A percentile compares a stretch with the other conserved stretches of the same genome.
phyloP scores from a whole-genome alignment of 805 yeast genomes.

The Starmerella floris region DNA sequence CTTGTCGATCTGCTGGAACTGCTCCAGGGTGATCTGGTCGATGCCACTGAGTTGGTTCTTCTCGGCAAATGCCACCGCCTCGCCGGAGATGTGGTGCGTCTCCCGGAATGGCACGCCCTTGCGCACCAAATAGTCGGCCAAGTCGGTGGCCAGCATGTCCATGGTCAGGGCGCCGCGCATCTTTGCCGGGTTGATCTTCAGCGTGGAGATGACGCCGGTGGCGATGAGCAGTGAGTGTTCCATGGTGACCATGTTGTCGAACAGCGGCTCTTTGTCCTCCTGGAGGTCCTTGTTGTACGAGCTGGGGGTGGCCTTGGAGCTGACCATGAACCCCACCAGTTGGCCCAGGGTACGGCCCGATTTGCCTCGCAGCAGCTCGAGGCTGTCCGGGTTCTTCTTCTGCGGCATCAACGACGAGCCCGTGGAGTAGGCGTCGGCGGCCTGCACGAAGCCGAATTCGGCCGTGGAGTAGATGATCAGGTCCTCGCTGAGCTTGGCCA shows the following conservation, averaged over 20 bases:
- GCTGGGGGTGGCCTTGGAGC: conserved; percentile 92
- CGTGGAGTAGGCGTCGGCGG: conserved; percentile 96
- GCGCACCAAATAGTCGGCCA: conserved; percentile 94
- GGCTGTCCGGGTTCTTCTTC: conserved; percentile 94
- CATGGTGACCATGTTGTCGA: conserved; percentile 78
- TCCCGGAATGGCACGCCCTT: conserved; percentile 98
- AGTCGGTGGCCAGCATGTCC: conserved; percentile 98
- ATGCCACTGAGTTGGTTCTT: conserved; percentile 64
- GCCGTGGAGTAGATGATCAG: conserved; percentile 92
- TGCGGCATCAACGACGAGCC: conserved; percentile 99
- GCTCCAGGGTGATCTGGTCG: conserved; percentile 65
- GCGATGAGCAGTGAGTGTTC: conserved; percentile 90
- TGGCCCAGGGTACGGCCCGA: conserved; percentile 96
- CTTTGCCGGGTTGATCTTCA: conserved; percentile 52
- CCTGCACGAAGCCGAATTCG: conserved; percentile 85
- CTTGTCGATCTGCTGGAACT: conserved; percentile 63
- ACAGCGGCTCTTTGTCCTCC: conserved; percentile 97
- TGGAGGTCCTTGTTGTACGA: conserved; percentile 97
- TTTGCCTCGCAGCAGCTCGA: conserved; percentile 91
- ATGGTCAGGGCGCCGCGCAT: conserved; percentile 86
- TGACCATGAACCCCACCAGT: conserved; percentile 89
- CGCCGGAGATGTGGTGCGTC: conserved; percentile 97
- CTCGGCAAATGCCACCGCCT: conserved; percentile 88
- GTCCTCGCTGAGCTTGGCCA: conserved; percentile 90
- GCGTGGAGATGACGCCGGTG: conserved; percentile 89